These are phyloP conservation scores for Arthrobotrys pseudoclavata DNA, from an alignment of 2,329 filamentous ascomycete genomes.

Conservation along the genomic window DNA sequence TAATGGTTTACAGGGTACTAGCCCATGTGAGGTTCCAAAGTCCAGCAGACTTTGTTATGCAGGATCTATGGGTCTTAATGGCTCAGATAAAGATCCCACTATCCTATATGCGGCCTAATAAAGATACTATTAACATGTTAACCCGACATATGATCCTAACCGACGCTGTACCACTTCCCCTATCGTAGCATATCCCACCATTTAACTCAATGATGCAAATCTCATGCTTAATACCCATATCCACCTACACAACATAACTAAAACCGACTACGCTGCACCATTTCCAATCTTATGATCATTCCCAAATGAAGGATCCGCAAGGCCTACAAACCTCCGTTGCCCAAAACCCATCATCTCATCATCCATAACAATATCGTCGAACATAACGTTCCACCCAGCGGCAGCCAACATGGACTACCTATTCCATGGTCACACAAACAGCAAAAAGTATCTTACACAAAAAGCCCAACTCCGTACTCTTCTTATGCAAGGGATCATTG, in stretches of 20 bases:
- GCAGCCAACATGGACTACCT: constrained; percentile 2
- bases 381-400: too few species aligned
- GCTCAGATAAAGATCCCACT: background rate
- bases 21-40: background rate
- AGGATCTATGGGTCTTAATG: background rate
- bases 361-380: too few species aligned
- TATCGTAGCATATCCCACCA: too few species aligned
- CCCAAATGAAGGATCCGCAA: background rate
- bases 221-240: too few species aligned
- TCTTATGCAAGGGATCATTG: constrained; percentile 18
- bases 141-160: background rate
- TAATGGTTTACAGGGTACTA: background rate
- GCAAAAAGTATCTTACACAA: constrained; percentile 4
- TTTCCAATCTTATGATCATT: constrained; percentile 4
- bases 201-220: too few species aligned
- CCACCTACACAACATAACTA: too few species aligned
- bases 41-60: background rate
- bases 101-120: background rate
- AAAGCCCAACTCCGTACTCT: background rate
- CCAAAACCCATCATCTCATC: too few species aligned
- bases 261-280: too few species aligned
- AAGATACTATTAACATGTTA: background rate
- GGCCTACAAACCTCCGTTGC: too few species aligned
- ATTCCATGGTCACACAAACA: constrained; percentile 27
- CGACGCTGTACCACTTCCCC: too few species aligned